Evolutionary conservation across 352 stramenopile species (phyloP), one percentile per base, ranked within the genome.

Genomic region (Phytophthora cajani): DNA sequence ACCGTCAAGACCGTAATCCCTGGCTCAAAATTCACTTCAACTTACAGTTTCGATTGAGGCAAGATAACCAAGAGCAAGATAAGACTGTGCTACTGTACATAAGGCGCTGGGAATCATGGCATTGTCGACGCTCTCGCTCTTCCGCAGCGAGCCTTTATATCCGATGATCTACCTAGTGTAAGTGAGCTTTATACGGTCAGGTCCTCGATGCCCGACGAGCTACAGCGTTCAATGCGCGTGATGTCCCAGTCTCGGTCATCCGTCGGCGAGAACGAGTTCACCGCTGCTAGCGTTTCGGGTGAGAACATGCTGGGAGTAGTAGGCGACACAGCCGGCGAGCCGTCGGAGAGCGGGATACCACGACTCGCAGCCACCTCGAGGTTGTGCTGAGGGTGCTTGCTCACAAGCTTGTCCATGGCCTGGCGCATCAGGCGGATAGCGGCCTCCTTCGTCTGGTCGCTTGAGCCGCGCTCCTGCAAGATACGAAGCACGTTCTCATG

Each of bases 401-500:
- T 88, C 53, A 93, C 84, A 47, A 95, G 82, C 62, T 93, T 93
- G 70, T 89, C 87, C 32, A 92, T 67, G 17, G 87, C 84, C 51
- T 91, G 78, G 0, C 87, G 84, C 85, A 95, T 93, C 47, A 90
- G 71, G 10, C 78, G 79, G 14, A 93, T 70, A 0, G 80, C 80
- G 16, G 71, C 62, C 64, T 93, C 84, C 69, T 90, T 92, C 0
- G 74, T 67, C 4, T 65, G 70, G 53, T 95, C 87, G 12, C 71
- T 88, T 5, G 81, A 78, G 38, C 86, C 82, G 64, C 87, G 74
- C 72, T 93, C 74, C 64, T 89, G 79, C 8, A 95, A 65, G 49
- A 93, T 93, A 53, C 83, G 85, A 17, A 95, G 66, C 32, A 95
- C 87, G 57, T 93, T 92, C 59, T 93, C 87, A 62, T 88, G 84